Conservation (phyloP, 2,329 filamentous ascomycete genomes). For the Pseudocercospora musae region DNA sequence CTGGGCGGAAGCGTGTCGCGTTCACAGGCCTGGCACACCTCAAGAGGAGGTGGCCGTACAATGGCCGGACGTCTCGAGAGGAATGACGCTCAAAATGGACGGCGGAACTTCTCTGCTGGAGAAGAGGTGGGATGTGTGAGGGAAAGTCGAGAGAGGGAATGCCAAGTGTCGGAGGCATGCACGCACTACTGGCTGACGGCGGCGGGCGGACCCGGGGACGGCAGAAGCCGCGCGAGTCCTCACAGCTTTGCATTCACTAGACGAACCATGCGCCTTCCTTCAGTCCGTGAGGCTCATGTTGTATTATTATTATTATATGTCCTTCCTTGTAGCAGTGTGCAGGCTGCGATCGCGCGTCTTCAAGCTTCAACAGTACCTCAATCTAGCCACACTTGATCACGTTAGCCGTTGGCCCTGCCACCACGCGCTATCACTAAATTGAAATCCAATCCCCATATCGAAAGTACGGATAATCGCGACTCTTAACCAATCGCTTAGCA, state of each 20-base stretch:
- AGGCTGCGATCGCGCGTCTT: too few relatives aligned
- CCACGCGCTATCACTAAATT: too few relatives aligned
- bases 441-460: too few relatives aligned
- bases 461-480: too few relatives aligned
- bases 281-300: not conserved
- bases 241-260: not conserved
- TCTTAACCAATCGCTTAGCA: too few relatives aligned
- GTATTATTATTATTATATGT: too few relatives aligned
- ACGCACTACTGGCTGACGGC: not conserved
- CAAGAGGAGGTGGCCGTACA: slow-evolving; percentile 2
- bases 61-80: slow-evolving; percentile 1
- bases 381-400: too few relatives aligned
- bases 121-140: not conserved
- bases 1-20: slow-evolving; percentile 4
- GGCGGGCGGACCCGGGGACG: too few relatives aligned
- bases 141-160: not conserved
- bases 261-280: not conserved
- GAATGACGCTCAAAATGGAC: not conserved
- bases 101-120: not conserved
- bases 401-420: too few relatives aligned
- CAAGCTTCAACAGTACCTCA: too few relatives aligned
- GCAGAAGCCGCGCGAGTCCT: not conserved
- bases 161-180: not conserved
- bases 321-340: not conserved
- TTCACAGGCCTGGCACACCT: slow-evolving; percentile 8